phyloP scores from a whole-genome alignment of 2,329 filamentous ascomycete species.

The Parasarocladium wereldwijsianum region DNA sequence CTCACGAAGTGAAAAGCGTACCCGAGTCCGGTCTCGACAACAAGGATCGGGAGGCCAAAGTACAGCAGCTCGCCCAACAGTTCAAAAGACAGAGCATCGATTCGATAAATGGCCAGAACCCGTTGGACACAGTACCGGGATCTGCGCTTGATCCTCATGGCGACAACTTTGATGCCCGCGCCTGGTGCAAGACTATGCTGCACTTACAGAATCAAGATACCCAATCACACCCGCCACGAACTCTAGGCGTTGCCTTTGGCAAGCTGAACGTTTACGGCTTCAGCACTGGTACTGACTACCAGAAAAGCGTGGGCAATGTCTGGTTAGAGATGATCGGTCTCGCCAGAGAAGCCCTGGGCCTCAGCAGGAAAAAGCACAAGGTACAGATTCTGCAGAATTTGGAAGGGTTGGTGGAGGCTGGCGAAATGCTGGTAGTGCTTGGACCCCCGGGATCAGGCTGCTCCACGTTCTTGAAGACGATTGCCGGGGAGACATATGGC shows the following conservation, averaged over 20 bases:
- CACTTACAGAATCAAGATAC: slow-evolving; percentile 30
- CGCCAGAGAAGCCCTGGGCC: slow-evolving; percentile 33
- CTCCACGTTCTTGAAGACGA: slow-evolving; percentile 72
- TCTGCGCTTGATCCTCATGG: slow-evolving; percentile 33
- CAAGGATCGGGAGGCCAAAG: background rate
- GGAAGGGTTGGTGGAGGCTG: slow-evolving; percentile 52
- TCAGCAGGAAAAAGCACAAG: slow-evolving; percentile 32
- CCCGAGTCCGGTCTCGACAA: background rate
- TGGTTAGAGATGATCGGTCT: slow-evolving; percentile 33
- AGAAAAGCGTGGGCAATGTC: slow-evolving; percentile 50
- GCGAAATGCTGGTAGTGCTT: slow-evolving; percentile 63
- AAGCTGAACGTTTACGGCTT: slow-evolving; percentile 55
- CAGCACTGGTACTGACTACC: slow-evolving; percentile 53
- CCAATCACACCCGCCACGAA: background rate
- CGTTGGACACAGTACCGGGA: background rate
- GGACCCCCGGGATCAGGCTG: slow-evolving; percentile 55
- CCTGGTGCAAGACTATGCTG: slow-evolving; percentile 47
- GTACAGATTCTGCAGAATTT: slow-evolving; percentile 56
- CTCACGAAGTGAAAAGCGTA: too few relatives aligned
- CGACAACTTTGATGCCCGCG: slow-evolving; percentile 34
- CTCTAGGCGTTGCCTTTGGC: slow-evolving; percentile 47
- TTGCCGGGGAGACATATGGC: slow-evolving; percentile 71
- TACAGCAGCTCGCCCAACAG: background rate
- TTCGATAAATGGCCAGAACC: background rate
- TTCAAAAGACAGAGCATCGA: background rate